Conservation (phyloP, 2,329 filamentous ascomycete species). For the Aspergillus clavatus region DNA sequence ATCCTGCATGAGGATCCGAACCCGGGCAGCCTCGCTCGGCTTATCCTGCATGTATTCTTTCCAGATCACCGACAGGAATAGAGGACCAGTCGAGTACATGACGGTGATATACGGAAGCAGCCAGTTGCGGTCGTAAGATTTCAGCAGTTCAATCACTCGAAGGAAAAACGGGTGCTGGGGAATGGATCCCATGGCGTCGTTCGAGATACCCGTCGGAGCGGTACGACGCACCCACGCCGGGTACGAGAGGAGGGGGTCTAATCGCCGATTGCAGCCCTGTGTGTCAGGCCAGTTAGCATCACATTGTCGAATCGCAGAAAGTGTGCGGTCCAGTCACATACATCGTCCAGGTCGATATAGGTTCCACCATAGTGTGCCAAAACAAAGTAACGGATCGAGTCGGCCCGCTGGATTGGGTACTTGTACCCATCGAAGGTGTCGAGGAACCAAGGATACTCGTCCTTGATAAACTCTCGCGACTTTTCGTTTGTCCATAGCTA, state of each 20-base stretch:
- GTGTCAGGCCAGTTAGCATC: slow-evolving; percentile 12
- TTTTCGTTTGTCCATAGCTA: slow-evolving; percentile 72
- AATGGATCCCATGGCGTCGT: slow-evolving; percentile 72
- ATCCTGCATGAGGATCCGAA: slow-evolving; percentile 64
- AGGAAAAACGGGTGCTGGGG: slow-evolving; percentile 71
- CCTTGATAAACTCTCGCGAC: slow-evolving; percentile 65
- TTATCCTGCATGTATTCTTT: slow-evolving; percentile 60
- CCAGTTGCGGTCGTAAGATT: slow-evolving; percentile 65
- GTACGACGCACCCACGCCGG: slow-evolving; percentile 68
- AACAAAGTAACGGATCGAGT: slow-evolving; percentile 75
- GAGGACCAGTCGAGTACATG: slow-evolving; percentile 71
- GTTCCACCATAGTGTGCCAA: slow-evolving; percentile 72
- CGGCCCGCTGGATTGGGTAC: slow-evolving; percentile 71
- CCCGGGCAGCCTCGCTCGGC: slow-evolving; percentile 45
- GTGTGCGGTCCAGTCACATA: slow-evolving; percentile 30
- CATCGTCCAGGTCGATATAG: slow-evolving; percentile 74
- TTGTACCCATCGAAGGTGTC: slow-evolving; percentile 68
- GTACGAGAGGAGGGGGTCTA: slow-evolving; percentile 65
- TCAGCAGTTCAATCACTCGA: slow-evolving; percentile 62
- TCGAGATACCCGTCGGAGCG: slow-evolving; percentile 70
- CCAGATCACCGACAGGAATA: slow-evolving; percentile 72
- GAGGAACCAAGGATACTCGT: slow-evolving; percentile 73
- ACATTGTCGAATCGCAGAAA: too few relatives aligned
- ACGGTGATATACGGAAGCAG: slow-evolving; percentile 68
- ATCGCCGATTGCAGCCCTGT: slow-evolving; percentile 63